Base-by-base conservation (phyloP, 257 asterid species). In the Gentiana straminea region DNA sequence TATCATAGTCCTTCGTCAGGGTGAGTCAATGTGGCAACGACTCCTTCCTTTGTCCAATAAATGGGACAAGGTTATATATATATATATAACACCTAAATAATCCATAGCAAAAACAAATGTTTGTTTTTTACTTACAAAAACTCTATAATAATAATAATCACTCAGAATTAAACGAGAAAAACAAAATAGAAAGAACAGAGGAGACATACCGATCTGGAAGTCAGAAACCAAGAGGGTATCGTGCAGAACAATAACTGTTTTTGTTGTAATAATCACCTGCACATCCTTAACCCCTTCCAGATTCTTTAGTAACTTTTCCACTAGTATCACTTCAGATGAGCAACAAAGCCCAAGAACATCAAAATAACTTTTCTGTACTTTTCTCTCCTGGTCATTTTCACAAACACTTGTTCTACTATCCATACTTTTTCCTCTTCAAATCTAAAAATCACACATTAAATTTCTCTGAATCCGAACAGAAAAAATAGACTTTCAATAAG, bases 311-410 rank as follows among this genome's bases (percentile, higher is more conserved):
- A 92, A 78, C 33, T 48, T 81, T 55, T 84, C 84, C 10, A 84
- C 67, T 39, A 84, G 7, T 0, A 78, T 82, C 41, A 84, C 61
- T 54, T 84, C 94, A 0, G 94, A 81, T 0, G 91, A 43, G 44
- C 94, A 84, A 15, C 94, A 81, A 3, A 92, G 72, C 1, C 98
- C 98, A 77, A 92, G 36, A 0, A 92, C 97, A 57, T 92, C 97
- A 4, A 92, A 83, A 49, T 92, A 92, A 66, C 93, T 87, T 44
- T 92, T 88, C 68, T 88, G 71, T 10, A 79, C 62, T 57, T 80
- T 74, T 9, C 57, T 65, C 52, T 52, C 57, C 7, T 0, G 67
- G 33, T 58, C 48, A 15, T 47, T 48, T 37, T 4, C 35, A 34
- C 12, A 24, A 24, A 24, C 24, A 24, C 24, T 24, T 24, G 24